phyloP scores from a whole-genome alignment of 1,284 basidiomycete genomes.

The Ceratobasidium sp. region DNA sequence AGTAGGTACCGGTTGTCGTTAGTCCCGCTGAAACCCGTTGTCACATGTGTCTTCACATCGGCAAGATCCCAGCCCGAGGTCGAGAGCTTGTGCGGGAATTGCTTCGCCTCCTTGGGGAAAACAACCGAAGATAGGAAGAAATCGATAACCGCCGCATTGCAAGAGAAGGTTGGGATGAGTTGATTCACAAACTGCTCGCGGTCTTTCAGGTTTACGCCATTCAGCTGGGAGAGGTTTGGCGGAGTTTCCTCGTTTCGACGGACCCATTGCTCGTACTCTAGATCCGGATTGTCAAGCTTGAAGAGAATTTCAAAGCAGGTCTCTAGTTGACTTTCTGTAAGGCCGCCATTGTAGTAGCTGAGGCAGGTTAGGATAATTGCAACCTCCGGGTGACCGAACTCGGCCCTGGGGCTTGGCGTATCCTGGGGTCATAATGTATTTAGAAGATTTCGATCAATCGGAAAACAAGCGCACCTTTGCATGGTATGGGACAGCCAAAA shows the following conservation, averaged over 20 bases:
- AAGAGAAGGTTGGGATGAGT: conserved; percentile 52
- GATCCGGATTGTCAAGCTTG: conserved; percentile 56
- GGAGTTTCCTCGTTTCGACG: conserved; percentile 47
- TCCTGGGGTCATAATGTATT: conserved; percentile 52
- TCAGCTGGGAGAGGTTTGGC: conserved; percentile 47
- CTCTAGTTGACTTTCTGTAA: conserved; percentile 53
- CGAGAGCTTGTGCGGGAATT: conserved; percentile 58
- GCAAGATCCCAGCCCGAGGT: too few relatives aligned
- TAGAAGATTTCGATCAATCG: not conserved
- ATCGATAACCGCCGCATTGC: conserved; percentile 55
- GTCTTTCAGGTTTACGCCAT: conserved; percentile 56
- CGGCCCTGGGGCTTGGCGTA: conserved; percentile 57
- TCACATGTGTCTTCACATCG: conserved; percentile 50
- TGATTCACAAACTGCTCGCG: conserved; percentile 43
- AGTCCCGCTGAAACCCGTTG: conserved; percentile 65
- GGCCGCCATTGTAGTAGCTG: conserved; percentile 60
- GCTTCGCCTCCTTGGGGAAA: conserved; percentile 59
- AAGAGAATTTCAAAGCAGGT: conserved; percentile 54
- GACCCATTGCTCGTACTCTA: conserved; percentile 58
- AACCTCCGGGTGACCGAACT: too few relatives aligned
- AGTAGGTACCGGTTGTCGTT: conserved; percentile 61
- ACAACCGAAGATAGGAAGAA: conserved; percentile 60
- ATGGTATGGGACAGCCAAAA: too few relatives aligned
- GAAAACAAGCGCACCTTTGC: conserved; percentile 44
- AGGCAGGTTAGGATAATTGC: too few relatives aligned